Conservation (phyloP, 345 rosid species). For the Limnanthes douglasii region DNA sequence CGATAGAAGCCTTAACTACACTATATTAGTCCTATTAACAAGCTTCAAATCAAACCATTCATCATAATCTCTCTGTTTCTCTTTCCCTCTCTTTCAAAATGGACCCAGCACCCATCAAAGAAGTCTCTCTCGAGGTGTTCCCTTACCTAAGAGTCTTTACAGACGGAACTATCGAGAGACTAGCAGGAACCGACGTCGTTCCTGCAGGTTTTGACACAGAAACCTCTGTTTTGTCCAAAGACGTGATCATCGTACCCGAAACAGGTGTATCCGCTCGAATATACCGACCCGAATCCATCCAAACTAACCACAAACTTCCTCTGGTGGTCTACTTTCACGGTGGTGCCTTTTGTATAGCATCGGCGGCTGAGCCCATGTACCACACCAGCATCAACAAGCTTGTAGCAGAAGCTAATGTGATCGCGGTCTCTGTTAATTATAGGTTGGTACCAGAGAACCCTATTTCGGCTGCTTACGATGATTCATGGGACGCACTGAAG, state of each 20-base stretch:
- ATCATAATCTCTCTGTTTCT: background rate
- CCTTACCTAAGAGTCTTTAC: slow-evolving; percentile 45
- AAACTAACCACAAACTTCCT: slow-evolving; percentile 26
- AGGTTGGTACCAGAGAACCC: slow-evolving; percentile 66
- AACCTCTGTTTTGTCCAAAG: slow-evolving; percentile 45
- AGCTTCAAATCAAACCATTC: background rate
- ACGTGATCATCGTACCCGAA: slow-evolving; percentile 31
- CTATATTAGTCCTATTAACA: background rate
- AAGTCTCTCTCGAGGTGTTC: slow-evolving; percentile 28
- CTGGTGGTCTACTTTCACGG: slow-evolving; percentile 70
- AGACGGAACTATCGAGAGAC: slow-evolving; percentile 48
- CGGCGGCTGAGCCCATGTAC: slow-evolving; percentile 43
- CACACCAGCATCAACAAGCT: slow-evolving; percentile 46
- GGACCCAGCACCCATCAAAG: slow-evolving; percentile 23
- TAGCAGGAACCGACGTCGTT: slow-evolving; percentile 30
- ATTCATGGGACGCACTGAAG: slow-evolving; percentile 50
- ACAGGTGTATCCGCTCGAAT: slow-evolving; percentile 43
- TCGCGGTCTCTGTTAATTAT: slow-evolving; percentile 51
- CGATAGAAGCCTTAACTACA: background rate
- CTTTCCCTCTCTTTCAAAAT: slow-evolving; percentile 7
- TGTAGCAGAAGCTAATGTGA: slow-evolving; percentile 33
- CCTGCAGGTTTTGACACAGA: slow-evolving; percentile 45
- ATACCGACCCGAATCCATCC: slow-evolving; percentile 28
- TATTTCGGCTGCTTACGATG: slow-evolving; percentile 56
- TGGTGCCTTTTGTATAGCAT: slow-evolving; percentile 56